Conservation (phyloP, 805 yeast genomes). For the Wickerhamomyces rabaulensis region DNA sequence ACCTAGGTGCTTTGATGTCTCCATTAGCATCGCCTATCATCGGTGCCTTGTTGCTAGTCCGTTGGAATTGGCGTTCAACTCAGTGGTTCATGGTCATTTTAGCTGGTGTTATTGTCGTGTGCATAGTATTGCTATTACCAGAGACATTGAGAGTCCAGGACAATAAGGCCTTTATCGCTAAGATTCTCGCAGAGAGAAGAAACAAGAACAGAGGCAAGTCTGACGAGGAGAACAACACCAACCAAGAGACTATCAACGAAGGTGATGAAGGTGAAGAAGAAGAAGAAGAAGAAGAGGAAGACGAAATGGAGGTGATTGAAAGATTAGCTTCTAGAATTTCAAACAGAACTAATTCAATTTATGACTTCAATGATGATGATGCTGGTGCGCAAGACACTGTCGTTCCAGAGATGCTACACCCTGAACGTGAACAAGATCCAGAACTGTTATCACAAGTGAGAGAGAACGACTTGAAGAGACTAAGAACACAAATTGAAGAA, state of each 20-base stretch:
- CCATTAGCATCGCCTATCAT: constrained; percentile 76
- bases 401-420: constrained; percentile 22
- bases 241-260: background rate
- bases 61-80: constrained; percentile 86
- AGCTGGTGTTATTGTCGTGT: constrained; percentile 46
- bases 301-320: constrained; percentile 6
- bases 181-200: constrained; percentile 36
- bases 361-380: constrained; percentile 17
- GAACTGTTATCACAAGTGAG: background rate
- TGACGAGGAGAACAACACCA: constrained; percentile 3
- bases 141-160: constrained; percentile 68
- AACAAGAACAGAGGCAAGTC: constrained; percentile 4
- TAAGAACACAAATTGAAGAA: constrained; percentile 20
- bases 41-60: constrained; percentile 68
- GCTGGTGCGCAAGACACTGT: constrained; percentile 8
- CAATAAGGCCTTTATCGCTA: constrained; percentile 42
- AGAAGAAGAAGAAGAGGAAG: background rate
- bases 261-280: constrained; percentile 4
- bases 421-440: constrained; percentile 5
- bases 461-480: constrained; percentile 18
- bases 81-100: constrained; percentile 78
- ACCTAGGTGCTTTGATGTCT: constrained; percentile 76
- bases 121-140: constrained; percentile 57
- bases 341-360: constrained; percentile 14
- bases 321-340: constrained; percentile 18